These are phyloP conservation scores for Ganoderma sp. DNA, from an alignment of 1,284 basidiomycete species.

Conservation along the genomic window DNA sequence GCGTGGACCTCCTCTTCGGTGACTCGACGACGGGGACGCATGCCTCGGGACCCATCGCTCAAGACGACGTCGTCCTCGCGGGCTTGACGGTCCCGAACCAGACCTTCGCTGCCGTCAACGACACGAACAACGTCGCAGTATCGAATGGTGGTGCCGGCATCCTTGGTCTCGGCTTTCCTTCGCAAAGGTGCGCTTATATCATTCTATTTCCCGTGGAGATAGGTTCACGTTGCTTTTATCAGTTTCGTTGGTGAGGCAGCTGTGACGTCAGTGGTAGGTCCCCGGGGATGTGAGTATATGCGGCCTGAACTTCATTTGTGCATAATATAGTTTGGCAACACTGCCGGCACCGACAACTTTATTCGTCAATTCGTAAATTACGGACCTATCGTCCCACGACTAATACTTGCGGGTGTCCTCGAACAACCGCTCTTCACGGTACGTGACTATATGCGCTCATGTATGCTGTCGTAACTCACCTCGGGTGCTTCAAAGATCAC, in stretches of 20 bases:
- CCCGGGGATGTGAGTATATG: background rate
- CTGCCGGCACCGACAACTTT: slow-evolving; percentile 47
- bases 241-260: slow-evolving; percentile 49
- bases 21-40: slow-evolving; percentile 47
- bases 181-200: slow-evolving; percentile 38
- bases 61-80: slow-evolving; percentile 45
- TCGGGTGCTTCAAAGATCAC: slow-evolving; percentile 36
- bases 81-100: slow-evolving; percentile 45
- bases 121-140: slow-evolving; percentile 45
- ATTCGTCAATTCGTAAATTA: slow-evolving; percentile 45
- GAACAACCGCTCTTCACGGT: slow-evolving; percentile 53
- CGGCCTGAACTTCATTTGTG: background rate
- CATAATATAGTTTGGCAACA: slow-evolving; percentile 35
- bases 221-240: background rate
- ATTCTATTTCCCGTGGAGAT: too few species aligned
- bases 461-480: background rate
- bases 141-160: slow-evolving; percentile 46
- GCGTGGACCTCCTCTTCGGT: slow-evolving; percentile 43
- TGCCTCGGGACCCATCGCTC: slow-evolving; percentile 45
- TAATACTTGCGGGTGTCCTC: slow-evolving; percentile 49
- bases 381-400: slow-evolving; percentile 54
- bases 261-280: slow-evolving; percentile 42
- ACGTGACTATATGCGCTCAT: slow-evolving; percentile 16
- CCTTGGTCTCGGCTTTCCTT: slow-evolving; percentile 48
- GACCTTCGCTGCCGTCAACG: slow-evolving; percentile 43